Evolutionary conservation across 208 protist genomes (phyloP).

Genomic region (Acanthamoeba polyphaga): DNA sequence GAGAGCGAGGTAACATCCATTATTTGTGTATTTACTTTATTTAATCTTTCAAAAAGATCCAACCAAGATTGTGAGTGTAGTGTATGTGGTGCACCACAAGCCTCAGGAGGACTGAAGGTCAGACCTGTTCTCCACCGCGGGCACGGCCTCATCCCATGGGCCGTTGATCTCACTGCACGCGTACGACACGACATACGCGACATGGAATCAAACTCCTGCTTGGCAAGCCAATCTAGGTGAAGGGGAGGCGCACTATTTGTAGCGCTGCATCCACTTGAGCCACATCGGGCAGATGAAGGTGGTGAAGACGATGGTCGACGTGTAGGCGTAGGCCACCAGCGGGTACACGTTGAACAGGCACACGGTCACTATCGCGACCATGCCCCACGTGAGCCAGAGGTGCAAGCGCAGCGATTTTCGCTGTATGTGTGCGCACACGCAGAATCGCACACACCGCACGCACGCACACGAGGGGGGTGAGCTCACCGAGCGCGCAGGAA

Average conservation of each 20-base stretch:
- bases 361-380: not conserved
- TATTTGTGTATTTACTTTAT: not conserved
- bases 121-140: slow-evolving; percentile 15
- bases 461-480: not conserved
- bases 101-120: not conserved
- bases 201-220: too few relatives aligned
- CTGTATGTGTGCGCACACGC: not conserved
- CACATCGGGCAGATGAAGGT: slow-evolving; percentile 85
- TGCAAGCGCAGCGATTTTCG: slow-evolving; percentile 41
- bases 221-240: too few relatives aligned
- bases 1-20: not conserved
- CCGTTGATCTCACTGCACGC: slow-evolving; percentile 82
- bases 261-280: slow-evolving; percentile 86
- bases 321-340: slow-evolving; percentile 75
- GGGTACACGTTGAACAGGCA: slow-evolving; percentile 74
- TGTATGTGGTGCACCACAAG: not conserved
- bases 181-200: too few relatives aligned
- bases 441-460: not conserved
- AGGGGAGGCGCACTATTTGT: slow-evolving; percentile 80
- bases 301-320: slow-evolving; percentile 74
- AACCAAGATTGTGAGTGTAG: not conserved
- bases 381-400: slow-evolving; percentile 22
- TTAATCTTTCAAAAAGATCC: not conserved
- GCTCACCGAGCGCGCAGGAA: not conserved
- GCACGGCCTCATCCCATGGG: slow-evolving; percentile 82